Percentiles rank a stretch among this genome's conserved stretches.
Conservation (phyloP, 208 protist species). For the Leishmania mexicana region DNA sequence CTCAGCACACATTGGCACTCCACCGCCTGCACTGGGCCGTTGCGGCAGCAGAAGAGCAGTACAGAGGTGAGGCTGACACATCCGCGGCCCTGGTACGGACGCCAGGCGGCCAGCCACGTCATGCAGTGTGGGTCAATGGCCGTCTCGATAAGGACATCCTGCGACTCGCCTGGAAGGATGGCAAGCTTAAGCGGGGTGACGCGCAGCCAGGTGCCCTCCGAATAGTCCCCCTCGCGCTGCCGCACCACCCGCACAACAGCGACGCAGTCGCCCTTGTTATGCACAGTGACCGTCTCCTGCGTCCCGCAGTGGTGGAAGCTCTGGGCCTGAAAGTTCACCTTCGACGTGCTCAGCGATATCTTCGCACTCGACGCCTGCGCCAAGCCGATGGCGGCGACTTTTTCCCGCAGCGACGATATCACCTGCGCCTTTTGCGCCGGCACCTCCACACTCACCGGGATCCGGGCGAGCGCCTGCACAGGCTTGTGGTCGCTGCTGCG, state of each 20-base stretch:
- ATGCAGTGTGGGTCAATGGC: slow-evolving; percentile 60
- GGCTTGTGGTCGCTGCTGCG: slow-evolving; percentile 87
- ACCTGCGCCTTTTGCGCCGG: slow-evolving; percentile 51
- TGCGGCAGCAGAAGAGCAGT: slow-evolving; percentile 65
- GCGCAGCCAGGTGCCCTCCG: slow-evolving; percentile 74
- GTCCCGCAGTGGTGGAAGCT: slow-evolving; percentile 58
- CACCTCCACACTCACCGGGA: slow-evolving; percentile 76
- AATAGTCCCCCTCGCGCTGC: slow-evolving; percentile 39
- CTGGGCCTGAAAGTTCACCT: slow-evolving; percentile 67
- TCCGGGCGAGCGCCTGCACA: slow-evolving; percentile 58
- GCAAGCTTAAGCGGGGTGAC: slow-evolving; percentile 60
- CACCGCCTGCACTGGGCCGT: slow-evolving; percentile 56
- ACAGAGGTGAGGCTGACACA: slow-evolving; percentile 47
- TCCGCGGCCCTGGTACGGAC: slow-evolving; percentile 61
- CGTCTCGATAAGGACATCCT: slow-evolving; percentile 63
- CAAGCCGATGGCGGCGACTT: slow-evolving; percentile 45
- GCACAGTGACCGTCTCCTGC: slow-evolving; percentile 45
- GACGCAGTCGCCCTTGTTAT: slow-evolving; percentile 74
- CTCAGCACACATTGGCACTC: slow-evolving; percentile 62
- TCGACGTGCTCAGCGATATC: slow-evolving; percentile 34
- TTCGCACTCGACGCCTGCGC: slow-evolving; percentile 50
- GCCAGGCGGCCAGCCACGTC: slow-evolving; percentile 67
- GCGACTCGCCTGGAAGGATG: slow-evolving; percentile 71
- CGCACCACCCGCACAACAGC: slow-evolving; percentile 71
- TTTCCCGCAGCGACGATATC: slow-evolving; percentile 48